Base-by-base conservation (phyloP, 2,329 filamentous ascomycete genomes). In the Cytospora mali region DNA sequence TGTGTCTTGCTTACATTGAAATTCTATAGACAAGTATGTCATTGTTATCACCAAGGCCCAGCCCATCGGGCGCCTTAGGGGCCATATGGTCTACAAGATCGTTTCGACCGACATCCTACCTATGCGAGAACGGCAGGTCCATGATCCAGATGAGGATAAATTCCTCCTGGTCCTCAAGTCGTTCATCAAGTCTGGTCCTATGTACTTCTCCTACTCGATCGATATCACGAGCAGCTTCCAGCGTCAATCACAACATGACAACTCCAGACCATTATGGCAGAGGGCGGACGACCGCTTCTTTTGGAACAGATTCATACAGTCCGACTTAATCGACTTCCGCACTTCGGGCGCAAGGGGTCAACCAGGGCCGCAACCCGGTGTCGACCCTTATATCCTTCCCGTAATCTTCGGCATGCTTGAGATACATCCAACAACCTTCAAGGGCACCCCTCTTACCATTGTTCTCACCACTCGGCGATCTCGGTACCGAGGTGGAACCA, bases 201-300 rank as follows among this genome's bases (percentile, higher is more conserved):
- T 98, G 89, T 98, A 96, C 83, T 99, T 97, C 73, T 98, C 95
- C 62, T 99, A 99, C 80, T 94, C 93, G 10, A 87, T 96, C 75
- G 95, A 99, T 76, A 84, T 99, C 67, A 99, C 95, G 69, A 99
- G 96, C 81, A 93, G 87, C 74, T 97, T 98, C 80, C 95, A 99
- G 79, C 88, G 95, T 67, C 95, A 98, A 75, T 88, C 93, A 4
- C 87, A 93, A 68, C 81, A 87, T 67, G 87, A 96, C 74, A 78
- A 80, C 61, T 84, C 84, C 18, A 80, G 84, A 61, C 93, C 95
- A 14, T 78, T 98, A 62, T 99, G 95, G 95, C 89, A 90, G 81
- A 84, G 93, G 69, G 89, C 94, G 67, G 95, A 99, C 75, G 93
- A 98, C 74, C 92, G 95, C 67, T 99, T 99, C 82, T 99, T 97